Percentiles rank a stretch among this genome's conserved stretches.
Evolutionary conservation across 2,329 filamentous ascomycete species (phyloP).

Genomic region (Fusarium guadeloupense): DNA sequence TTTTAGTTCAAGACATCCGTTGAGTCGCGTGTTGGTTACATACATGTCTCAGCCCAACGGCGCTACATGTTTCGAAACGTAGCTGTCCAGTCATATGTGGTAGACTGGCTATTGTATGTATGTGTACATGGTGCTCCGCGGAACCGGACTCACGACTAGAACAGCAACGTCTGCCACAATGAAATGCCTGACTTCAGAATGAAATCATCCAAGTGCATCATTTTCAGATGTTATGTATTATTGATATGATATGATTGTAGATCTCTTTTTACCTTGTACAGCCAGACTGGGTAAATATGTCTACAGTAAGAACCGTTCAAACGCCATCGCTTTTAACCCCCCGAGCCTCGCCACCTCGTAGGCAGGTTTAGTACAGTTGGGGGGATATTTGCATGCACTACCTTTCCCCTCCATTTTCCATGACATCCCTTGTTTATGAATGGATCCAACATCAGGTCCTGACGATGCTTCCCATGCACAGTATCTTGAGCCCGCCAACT

Average conservation of each 20-base stretch:
- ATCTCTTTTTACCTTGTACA: slow-evolving; percentile 12
- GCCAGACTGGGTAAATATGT: slow-evolving; percentile 19
- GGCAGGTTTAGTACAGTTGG: slow-evolving; percentile 30
- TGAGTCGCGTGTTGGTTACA: neutral
- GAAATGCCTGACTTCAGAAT: neutral
- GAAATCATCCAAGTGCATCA: neutral
- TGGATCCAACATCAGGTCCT: neutral
- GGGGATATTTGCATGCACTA: slow-evolving; percentile 10
- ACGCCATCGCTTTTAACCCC: slow-evolving; percentile 45
- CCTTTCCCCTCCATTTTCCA: slow-evolving; percentile 1
- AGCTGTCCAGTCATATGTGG: slow-evolving; percentile 4
- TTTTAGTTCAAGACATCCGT: neutral
- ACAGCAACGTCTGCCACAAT: neutral
- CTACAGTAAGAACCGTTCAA: slow-evolving; percentile 41
- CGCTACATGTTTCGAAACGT: neutral
- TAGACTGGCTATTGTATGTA: neutral
- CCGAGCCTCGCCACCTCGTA: slow-evolving; percentile 22
- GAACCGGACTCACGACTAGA: neutral
- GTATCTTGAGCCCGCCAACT: slow-evolving; percentile 5
- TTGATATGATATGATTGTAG: slow-evolving; percentile 11
- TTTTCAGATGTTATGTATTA: slow-evolving; percentile 15
- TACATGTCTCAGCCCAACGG: neutral
- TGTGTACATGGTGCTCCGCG: neutral
- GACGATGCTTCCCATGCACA: slow-evolving; percentile 8
- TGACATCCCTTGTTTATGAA: slow-evolving; percentile 10